These are phyloP conservation scores for Silene conica DNA, from an alignment of 148 eudicot genomes.

Conservation along the genomic window DNA sequence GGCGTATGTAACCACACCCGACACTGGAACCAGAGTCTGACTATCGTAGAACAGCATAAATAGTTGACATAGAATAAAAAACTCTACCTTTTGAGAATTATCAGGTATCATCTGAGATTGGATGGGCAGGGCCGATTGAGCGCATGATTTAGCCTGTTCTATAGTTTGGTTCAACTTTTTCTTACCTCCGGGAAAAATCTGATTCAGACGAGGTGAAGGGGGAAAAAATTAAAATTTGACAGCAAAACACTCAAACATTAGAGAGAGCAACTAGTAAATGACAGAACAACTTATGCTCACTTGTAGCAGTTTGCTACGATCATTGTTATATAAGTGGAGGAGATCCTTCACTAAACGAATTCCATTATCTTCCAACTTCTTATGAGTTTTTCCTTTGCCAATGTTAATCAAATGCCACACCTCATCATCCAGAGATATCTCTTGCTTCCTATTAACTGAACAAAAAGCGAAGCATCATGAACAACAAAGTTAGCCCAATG, in stretches of 20 bases:
- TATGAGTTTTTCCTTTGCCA: constrained; percentile 8
- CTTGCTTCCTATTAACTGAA: constrained; percentile 32
- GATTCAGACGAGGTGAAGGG: constrained; percentile 5
- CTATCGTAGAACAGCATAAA: too few species aligned
- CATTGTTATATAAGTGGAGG: constrained; percentile 21
- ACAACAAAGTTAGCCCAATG: not conserved
- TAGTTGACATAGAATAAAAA: too few species aligned
- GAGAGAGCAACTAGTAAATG: too few species aligned
- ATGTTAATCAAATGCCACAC: constrained; percentile 28
- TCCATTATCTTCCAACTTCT: constrained; percentile 1
- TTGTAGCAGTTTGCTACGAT: constrained; percentile 13
- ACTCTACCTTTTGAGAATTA: constrained; percentile 40
- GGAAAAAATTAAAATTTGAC: not conserved
- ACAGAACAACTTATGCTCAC: constrained; percentile 6
- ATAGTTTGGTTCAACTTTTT: constrained; percentile 47
- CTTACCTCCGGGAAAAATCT: constrained; percentile 40
- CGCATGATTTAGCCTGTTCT: constrained; percentile 46
- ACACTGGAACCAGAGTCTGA: too few species aligned
- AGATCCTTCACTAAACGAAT: constrained; percentile 34
- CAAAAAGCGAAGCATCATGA: not conserved
- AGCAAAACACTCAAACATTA: too few species aligned
- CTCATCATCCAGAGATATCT: constrained; percentile 16
- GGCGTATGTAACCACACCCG: too few species aligned
- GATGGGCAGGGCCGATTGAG: constrained; percentile 30
- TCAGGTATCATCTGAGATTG: constrained; percentile 28